Percentiles rank a stretch among this genome's conserved stretches.
phyloP scores from a whole-genome alignment of 2,329 filamentous ascomycete species.

The Pleurostoma richardsiae region DNA sequence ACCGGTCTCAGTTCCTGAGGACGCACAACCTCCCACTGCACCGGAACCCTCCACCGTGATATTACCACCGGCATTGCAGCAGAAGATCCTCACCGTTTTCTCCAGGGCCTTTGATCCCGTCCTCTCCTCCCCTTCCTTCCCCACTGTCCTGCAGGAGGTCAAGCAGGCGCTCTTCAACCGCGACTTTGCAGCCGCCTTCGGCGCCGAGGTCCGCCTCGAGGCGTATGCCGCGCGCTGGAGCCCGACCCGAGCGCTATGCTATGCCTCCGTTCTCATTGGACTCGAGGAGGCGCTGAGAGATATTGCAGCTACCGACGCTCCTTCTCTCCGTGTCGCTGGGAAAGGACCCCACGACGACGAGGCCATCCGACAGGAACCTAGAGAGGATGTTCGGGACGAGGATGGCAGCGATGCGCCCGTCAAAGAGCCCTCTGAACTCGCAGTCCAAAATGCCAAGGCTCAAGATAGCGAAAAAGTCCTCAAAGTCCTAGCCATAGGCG shows the following conservation, averaged over 20 bases:
- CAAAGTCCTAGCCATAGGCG: conserved; percentile 44
- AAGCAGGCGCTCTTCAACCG: conserved; percentile 83
- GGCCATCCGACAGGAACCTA: no score
- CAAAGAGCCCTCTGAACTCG: not conserved
- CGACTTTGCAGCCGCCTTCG: conserved; percentile 80
- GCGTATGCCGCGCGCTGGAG: conserved; percentile 91
- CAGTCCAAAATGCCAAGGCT: no score
- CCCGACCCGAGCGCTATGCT: conserved; percentile 77
- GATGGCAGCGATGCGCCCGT: conserved; percentile 1
- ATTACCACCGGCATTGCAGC: not conserved
- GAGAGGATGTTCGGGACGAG: conserved; percentile 1
- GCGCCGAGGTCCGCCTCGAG: conserved; percentile 62
- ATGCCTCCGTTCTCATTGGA: conserved; percentile 51
- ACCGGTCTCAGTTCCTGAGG: no score
- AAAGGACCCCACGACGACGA: no score
- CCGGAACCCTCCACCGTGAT: no score
- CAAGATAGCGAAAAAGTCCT: conserved; percentile 13
- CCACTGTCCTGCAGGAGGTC: conserved; percentile 66
- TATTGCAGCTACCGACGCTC: not conserved
- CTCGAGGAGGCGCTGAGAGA: conserved; percentile 26
- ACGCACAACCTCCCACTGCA: no score
- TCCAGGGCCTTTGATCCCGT: conserved; percentile 53
- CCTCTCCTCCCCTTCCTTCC: conserved; percentile 41
- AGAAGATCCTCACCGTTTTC: conserved; percentile 64
- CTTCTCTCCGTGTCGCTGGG: no score